Evolutionary conservation across 495 filamentous ascomycete species (phyloP).

Genomic region (Aspergillus ellipticus): DNA sequence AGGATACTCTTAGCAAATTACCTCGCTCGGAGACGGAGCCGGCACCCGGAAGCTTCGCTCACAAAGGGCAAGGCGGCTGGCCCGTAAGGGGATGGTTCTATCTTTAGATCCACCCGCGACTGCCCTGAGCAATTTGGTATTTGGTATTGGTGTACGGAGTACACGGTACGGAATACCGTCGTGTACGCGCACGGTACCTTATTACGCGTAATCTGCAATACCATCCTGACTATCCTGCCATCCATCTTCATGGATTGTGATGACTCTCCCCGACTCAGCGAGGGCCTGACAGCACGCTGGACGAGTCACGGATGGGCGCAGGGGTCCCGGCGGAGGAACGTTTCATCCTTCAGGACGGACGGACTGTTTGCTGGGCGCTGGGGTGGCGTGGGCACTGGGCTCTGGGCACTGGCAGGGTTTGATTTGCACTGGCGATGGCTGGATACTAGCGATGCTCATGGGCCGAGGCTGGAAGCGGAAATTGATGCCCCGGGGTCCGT

Average conservation of each 20-base stretch:
- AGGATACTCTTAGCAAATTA: too few species aligned
- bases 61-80: conserved; percentile 6
- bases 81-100: conserved; percentile 5
- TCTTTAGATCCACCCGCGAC: conserved; percentile 7
- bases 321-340: background rate
- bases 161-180: too few species aligned
- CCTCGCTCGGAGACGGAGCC: background rate
- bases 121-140: background rate
- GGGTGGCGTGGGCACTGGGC: background rate
- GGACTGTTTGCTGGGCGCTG: background rate
- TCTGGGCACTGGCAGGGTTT: too few species aligned
- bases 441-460: background rate
- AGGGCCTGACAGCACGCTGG: background rate
- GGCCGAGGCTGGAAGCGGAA: background rate
- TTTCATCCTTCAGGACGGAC: background rate
- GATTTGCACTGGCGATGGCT: background rate
- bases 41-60: conserved; percentile 7
- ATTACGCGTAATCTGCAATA: too few species aligned
- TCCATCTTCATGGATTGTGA: too few species aligned
- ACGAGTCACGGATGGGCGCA: background rate
- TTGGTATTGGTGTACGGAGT: background rate
- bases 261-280: too few species aligned
- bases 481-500: conserved; percentile 1
- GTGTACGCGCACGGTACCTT: too few species aligned
- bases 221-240: too few species aligned